phyloP scores from a whole-genome alignment of 345 rosid species.

The Cardamine chenopodiifolia region DNA sequence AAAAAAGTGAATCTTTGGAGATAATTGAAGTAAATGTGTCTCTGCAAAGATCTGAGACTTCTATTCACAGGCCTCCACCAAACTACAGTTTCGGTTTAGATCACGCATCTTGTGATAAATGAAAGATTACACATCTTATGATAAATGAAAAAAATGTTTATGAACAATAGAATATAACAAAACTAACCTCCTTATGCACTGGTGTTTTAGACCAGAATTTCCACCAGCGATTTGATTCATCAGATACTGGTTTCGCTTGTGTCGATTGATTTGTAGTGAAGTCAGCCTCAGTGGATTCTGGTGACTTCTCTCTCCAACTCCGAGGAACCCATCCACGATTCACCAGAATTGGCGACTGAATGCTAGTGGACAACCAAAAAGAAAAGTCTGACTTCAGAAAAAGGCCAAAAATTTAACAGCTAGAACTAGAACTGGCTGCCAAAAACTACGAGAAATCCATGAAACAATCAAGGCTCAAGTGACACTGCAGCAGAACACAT shows the following conservation, averaged over 20 bases:
- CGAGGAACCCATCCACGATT: constrained; percentile 99
- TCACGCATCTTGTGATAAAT: background rate
- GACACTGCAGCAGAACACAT: background rate
- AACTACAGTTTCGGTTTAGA: background rate
- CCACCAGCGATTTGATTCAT: constrained; percentile 61
- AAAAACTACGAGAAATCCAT: constrained; percentile 1
- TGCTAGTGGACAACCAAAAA: constrained; percentile 50
- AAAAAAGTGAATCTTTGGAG: constrained; percentile 6
- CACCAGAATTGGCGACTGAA: constrained; percentile 77
- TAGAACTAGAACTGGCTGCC: constrained; percentile 10
- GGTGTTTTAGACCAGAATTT: constrained; percentile 67
- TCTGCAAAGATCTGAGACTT: constrained; percentile 14
- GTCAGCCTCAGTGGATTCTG: constrained; percentile 44
- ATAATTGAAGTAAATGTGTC: constrained; percentile 13
- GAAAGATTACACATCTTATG: constrained; percentile 4
- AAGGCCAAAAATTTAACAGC: background rate
- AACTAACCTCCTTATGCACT: constrained; percentile 52
- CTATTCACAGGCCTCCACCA: background rate
- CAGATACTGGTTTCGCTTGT: constrained; percentile 37
- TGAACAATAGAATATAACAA: constrained; percentile 29
- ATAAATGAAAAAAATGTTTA: constrained; percentile 29
- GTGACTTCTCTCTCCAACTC: constrained; percentile 78
- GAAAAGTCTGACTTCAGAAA: constrained; percentile 11
- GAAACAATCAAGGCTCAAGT: background rate
- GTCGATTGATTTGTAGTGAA: constrained; percentile 37